phyloP scores from a whole-genome alignment of 2,329 filamentous ascomycete species.

The Arthroderma uncinatum region DNA sequence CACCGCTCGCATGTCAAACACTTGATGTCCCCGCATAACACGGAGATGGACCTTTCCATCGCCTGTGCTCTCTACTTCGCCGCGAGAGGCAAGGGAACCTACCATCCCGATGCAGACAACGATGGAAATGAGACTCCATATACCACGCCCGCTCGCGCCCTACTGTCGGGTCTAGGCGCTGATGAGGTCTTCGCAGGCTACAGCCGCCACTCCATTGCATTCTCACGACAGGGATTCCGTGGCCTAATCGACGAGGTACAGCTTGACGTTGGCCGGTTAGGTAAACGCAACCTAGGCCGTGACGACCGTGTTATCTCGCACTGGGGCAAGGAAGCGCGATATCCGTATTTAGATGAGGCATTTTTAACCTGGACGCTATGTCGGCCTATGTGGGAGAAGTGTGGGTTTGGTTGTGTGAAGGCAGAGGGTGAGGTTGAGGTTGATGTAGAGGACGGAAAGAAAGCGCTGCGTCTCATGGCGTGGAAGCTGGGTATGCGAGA shows the following conservation, averaged over 20 bases:
- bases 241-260: conserved; percentile 72
- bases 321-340: conserved; percentile 80
- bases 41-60: conserved; percentile 97
- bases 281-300: conserved; percentile 85
- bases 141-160: conserved; percentile 62
- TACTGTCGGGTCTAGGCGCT: conserved; percentile 85
- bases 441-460: conserved; percentile 64
- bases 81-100: conserved; percentile 56
- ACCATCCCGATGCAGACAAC: conserved; percentile 24
- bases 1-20: conserved; percentile 60
- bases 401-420: conserved; percentile 50
- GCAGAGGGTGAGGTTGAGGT: conserved; percentile 12
- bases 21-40: conserved; percentile 86
- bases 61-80: conserved; percentile 91
- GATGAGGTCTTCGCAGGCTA: conserved; percentile 97
- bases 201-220: conserved; percentile 68
- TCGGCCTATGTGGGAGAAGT: conserved; percentile 70
- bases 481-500: conserved; percentile 57
- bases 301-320: conserved; percentile 85
- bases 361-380: conserved; percentile 71
- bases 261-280: conserved; percentile 73
- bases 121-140: conserved; percentile 35
- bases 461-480: conserved; percentile 65
- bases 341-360: conserved; percentile 80
- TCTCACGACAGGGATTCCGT: conserved; percentile 53